Evolutionary conservation across 805 yeast genomes (phyloP).

Genomic region (Clavispora asparagi): DNA sequence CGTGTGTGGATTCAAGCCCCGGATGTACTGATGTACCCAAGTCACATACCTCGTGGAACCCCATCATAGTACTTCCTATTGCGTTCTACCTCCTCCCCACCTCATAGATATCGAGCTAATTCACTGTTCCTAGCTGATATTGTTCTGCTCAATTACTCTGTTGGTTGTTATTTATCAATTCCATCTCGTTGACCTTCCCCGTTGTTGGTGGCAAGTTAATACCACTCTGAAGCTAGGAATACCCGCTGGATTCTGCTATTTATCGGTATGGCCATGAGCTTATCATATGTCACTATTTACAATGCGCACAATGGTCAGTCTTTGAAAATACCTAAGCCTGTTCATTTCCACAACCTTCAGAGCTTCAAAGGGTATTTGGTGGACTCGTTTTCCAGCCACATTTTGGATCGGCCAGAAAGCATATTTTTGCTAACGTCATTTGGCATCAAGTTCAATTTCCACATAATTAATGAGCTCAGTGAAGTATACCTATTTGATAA

Average conservation of each 20-base stretch:
- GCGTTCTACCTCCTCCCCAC: neutral
- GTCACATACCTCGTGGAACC: neutral
- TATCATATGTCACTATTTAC: conserved; percentile 24
- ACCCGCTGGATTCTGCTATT: neutral
- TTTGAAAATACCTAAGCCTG: conserved; percentile 34
- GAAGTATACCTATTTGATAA: conserved; percentile 64
- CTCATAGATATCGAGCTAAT: neutral
- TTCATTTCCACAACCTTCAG: conserved; percentile 31
- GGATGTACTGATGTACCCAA: neutral
- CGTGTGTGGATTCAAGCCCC: neutral
- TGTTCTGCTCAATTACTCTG: too few relatives aligned
- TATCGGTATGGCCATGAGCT: neutral
- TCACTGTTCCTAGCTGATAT: neutral
- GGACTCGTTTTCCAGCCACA: conserved; percentile 21
- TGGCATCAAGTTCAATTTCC: conserved; percentile 56
- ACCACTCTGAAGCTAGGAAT: neutral
- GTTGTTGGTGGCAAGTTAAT: neutral
- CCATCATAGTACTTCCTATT: neutral
- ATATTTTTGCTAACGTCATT: conserved; percentile 57
- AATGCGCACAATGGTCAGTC: conserved; percentile 36
- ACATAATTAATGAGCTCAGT: conserved; percentile 44
- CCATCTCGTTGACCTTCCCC: neutral
- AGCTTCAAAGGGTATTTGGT: conserved; percentile 27
- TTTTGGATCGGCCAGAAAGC: conserved; percentile 22
- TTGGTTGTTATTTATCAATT: neutral